Evolutionary conservation across 2,329 filamentous ascomycete genomes (phyloP).

Genomic region (Monosporascus cannonballus): DNA sequence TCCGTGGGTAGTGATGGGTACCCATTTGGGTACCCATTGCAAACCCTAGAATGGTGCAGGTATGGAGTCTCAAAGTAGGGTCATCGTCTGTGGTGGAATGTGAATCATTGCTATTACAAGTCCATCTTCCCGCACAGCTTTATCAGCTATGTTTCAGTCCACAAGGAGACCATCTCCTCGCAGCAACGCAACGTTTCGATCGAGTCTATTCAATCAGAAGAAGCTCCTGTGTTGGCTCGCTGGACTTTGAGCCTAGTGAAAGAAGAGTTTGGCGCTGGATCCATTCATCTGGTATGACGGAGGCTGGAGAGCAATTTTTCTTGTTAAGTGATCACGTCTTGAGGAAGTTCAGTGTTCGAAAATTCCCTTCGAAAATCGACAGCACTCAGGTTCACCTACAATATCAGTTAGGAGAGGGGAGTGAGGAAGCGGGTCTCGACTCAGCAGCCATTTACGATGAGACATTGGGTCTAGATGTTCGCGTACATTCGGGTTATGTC

Average conservation of each 20-base stretch:
- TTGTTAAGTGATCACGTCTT: slow-evolving; percentile 3
- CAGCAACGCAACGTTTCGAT: slow-evolving; percentile 4
- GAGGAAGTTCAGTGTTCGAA: neutral
- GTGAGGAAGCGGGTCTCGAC: neutral
- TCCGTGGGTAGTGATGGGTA: no score
- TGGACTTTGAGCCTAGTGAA: slow-evolving; percentile 1
- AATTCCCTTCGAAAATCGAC: slow-evolving; percentile 2
- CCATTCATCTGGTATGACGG: neutral
- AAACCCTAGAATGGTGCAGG: slow-evolving; percentile 3
- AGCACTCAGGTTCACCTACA: slow-evolving; percentile 1
- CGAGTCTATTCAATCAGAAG: slow-evolving; percentile 1
- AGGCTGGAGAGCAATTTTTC: neutral
- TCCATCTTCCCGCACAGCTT: slow-evolving; percentile 1
- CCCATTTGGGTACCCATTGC: no score
- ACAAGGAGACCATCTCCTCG: slow-evolving; percentile 5
- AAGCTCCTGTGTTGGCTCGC: slow-evolving; percentile 1
- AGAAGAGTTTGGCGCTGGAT: slow-evolving; percentile 8
- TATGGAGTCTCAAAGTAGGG: slow-evolving; percentile 2
- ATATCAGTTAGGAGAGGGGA: neutral
- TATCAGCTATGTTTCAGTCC: slow-evolving; percentile 8
- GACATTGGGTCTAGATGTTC: slow-evolving; percentile 3
- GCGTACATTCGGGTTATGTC: slow-evolving; percentile 2
- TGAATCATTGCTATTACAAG: neutral
- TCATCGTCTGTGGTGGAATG: neutral
- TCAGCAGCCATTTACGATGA: slow-evolving; percentile 1